Conservation (phyloP, 192 early-diverging fungal genomes). For the Bifiguratus adelaidae region DNA sequence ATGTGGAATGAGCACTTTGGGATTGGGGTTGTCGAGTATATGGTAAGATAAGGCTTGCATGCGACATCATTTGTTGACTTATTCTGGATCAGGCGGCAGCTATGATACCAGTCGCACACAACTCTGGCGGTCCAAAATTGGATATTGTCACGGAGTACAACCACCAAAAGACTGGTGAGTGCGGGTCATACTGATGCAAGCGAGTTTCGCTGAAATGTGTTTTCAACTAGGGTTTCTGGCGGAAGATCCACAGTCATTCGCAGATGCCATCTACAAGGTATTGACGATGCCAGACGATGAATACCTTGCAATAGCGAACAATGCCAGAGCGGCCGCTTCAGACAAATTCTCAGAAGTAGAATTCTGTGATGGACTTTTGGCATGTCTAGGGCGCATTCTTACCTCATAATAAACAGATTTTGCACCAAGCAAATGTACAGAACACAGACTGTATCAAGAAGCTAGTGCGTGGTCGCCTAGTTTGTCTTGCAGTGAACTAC, state of each 20-base stretch:
- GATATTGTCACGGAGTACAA: constrained; percentile 63
- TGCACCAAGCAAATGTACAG: too few species aligned
- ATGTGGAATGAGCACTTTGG: constrained; percentile 99
- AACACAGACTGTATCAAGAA: too few species aligned
- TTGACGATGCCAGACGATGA: constrained; percentile 27
- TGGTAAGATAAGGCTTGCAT: constrained; percentile 45
- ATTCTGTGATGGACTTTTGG: constrained; percentile 26
- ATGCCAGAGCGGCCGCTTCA: constrained; percentile 48
- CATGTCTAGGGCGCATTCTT: too few species aligned
- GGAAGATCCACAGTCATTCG: constrained; percentile 50
- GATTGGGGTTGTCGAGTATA: constrained; percentile 95
- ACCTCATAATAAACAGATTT: too few species aligned
- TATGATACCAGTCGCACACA: constrained; percentile 67
- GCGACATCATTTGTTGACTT: neutral
- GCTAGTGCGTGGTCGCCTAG: too few species aligned
- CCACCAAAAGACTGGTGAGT: constrained; percentile 18
- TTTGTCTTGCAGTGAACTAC: too few species aligned
- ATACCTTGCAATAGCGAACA: constrained; percentile 33
- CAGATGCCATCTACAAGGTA: constrained; percentile 35
- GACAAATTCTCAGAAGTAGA: constrained; percentile 63
- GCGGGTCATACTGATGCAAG: neutral
- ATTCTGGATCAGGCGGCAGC: constrained; percentile 57
- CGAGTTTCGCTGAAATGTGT: neutral
- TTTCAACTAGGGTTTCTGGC: constrained; percentile 51
- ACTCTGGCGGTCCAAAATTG: constrained; percentile 78